Percentiles rank a stretch among this genome's conserved stretches.
Evolutionary conservation across 75 land plant genomes (phyloP).

Genomic region (Adiantum capillusveneris): DNA sequence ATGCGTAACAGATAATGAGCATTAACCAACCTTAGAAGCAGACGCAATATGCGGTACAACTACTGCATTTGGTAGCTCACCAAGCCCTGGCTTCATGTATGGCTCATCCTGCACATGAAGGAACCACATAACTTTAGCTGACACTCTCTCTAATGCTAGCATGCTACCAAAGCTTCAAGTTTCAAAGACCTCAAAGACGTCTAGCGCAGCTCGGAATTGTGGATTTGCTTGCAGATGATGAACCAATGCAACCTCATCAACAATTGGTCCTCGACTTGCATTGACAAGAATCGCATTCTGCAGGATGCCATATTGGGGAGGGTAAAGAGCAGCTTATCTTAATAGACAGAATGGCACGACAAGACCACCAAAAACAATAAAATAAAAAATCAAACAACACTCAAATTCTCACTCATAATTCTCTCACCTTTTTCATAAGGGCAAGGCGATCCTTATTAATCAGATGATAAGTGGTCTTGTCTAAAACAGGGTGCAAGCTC

Average conservation of each 20-base stretch:
- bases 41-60: constrained; percentile 97
- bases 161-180: not conserved
- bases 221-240: constrained; percentile 86
- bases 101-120: constrained; percentile 75
- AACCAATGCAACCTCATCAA: constrained; percentile 92
- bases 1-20: too few relatives aligned
- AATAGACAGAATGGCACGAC: too few relatives aligned
- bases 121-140: not conserved
- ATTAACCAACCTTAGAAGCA: constrained; percentile 73
- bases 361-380: too few relatives aligned
- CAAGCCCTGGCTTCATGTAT: constrained; percentile 96
- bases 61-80: constrained; percentile 78
- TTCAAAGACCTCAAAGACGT: constrained; percentile 85
- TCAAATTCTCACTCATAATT: not conserved
- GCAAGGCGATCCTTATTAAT: constrained; percentile 82
- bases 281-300: constrained; percentile 90
- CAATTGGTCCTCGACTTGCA: constrained; percentile 91
- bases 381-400: too few relatives aligned
- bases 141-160: too few relatives aligned
- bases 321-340: too few relatives aligned
- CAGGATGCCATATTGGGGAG: too few relatives aligned
- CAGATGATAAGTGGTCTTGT: constrained; percentile 94
- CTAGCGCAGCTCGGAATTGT: constrained; percentile 93
- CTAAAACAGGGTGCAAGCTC: constrained; percentile 89
- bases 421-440: constrained; percentile 81